Evolutionary conservation across 202 grass and related monocot genomes (phyloP).

Genomic region (Musa balbisiana): DNA sequence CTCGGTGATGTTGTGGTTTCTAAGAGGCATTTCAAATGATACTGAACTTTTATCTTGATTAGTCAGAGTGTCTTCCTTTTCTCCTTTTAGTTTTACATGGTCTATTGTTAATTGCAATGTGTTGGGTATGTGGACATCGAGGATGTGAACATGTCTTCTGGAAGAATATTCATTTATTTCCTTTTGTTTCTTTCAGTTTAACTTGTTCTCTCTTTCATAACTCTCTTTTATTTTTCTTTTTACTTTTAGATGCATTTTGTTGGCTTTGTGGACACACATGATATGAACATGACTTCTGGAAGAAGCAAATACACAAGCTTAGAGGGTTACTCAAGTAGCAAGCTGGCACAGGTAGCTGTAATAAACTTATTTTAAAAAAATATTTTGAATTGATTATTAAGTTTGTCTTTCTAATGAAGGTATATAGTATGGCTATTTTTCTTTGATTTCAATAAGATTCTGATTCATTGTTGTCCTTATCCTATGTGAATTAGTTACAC

Average conservation of each 20-base stretch:
- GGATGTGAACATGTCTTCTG: no score
- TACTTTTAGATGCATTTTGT: slow-evolving; percentile 71
- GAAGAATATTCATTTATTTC: no score
- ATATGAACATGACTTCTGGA: slow-evolving; percentile 80
- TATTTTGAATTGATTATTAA: background rate
- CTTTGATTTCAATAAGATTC: background rate
- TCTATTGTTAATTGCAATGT: no score
- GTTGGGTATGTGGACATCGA: no score
- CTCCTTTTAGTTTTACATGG: no score
- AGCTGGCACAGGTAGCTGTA: slow-evolving; percentile 82
- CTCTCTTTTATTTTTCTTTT: background rate
- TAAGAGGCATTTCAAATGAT: background rate
- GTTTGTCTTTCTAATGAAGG: background rate
- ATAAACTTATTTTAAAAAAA: background rate
- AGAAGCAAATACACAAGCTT: slow-evolving; percentile 70
- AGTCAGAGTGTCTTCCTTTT: no score
- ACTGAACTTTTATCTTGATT: no score
- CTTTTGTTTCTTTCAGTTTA: slow-evolving; percentile 1
- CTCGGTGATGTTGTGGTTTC: background rate
- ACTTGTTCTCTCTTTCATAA: background rate
- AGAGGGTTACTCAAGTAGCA: slow-evolving; percentile 88
- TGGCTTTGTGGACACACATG: slow-evolving; percentile 77
- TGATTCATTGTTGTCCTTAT: background rate
- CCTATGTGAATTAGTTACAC: background rate
- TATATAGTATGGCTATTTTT: background rate